Evolutionary conservation across 768 basidiomycete species (phyloP).

Genomic region (Lentinula aciculospora): DNA sequence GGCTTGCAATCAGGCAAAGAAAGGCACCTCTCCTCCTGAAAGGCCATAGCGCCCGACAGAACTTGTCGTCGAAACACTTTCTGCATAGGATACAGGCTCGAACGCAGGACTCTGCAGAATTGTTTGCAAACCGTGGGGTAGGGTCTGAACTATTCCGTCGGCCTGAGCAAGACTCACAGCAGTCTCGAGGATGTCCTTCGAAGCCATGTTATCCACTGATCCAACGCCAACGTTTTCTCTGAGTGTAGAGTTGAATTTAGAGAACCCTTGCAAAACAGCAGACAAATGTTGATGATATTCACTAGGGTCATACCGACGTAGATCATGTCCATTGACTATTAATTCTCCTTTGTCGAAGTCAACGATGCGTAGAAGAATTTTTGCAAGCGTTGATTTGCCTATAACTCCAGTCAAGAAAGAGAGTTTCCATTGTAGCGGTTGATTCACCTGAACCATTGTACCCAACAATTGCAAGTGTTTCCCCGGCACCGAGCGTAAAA

Average conservation of each 20-base stretch:
- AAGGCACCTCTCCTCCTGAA: slow-evolving; percentile 83
- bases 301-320: slow-evolving; percentile 55
- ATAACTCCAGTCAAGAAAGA: slow-evolving; percentile 1
- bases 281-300: slow-evolving; percentile 73
- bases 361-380: slow-evolving; percentile 70
- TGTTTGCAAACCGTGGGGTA: slow-evolving; percentile 74
- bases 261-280: slow-evolving; percentile 85
- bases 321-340: slow-evolving; percentile 63
- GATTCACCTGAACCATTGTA: slow-evolving; percentile 68
- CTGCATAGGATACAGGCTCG: slow-evolving; percentile 45
- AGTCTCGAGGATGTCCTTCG: slow-evolving; percentile 47
- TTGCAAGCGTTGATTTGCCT: slow-evolving; percentile 88
- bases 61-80: slow-evolving; percentile 27
- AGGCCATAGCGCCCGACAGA: slow-evolving; percentile 62
- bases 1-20: slow-evolving; percentile 12
- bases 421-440: background rate
- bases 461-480: slow-evolving; percentile 81
- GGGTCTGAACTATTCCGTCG: slow-evolving; percentile 52
- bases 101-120: slow-evolving; percentile 59
- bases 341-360: slow-evolving; percentile 71
- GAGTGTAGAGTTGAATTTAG: slow-evolving; percentile 71
- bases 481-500: slow-evolving; percentile 67
- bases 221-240: slow-evolving; percentile 87
- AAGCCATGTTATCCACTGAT: slow-evolving; percentile 56
- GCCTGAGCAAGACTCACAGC: slow-evolving; percentile 76